Evolutionary conservation across 1,284 basidiomycete species (phyloP).

Genomic region (Microbotryum intermedium): DNA sequence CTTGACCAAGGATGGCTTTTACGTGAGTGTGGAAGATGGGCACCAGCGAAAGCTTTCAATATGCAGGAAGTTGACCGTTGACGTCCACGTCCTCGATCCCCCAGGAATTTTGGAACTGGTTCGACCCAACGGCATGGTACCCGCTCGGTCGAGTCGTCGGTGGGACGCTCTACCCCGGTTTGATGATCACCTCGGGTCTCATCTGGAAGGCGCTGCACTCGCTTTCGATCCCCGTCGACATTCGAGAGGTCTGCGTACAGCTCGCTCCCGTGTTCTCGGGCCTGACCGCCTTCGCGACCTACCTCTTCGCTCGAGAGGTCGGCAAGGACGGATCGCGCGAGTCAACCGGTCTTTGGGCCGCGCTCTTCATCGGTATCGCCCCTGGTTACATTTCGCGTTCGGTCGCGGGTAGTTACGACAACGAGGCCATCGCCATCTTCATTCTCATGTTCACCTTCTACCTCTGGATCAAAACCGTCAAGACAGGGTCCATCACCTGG

Average conservation of each 20-base stretch:
- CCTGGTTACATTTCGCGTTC: constrained; percentile 97
- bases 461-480: constrained; percentile 94
- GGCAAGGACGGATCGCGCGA: constrained; percentile 46
- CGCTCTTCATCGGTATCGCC: constrained; percentile 97
- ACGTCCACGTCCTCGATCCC: constrained; percentile 24
- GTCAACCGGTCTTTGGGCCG: constrained; percentile 87
- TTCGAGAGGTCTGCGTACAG: constrained; percentile 93
- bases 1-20: constrained; percentile 83
- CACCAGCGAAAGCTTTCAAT: neutral
- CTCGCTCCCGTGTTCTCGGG: constrained; percentile 95
- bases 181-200: constrained; percentile 95
- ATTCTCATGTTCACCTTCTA: constrained; percentile 99
- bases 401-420: constrained; percentile 98
- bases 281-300: constrained; percentile 65
- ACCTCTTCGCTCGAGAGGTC: constrained; percentile 76
- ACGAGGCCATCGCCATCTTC: constrained; percentile 99
- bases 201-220: constrained; percentile 86
- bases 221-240: constrained; percentile 91
- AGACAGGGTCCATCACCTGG: constrained; percentile 84
- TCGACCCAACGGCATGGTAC: constrained; percentile 87
- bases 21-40: constrained; percentile 50
- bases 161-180: constrained; percentile 93
- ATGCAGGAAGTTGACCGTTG: neutral
- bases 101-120: constrained; percentile 99
- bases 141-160: constrained; percentile 96